Evolutionary conservation across 1,284 basidiomycete genomes (phyloP), one percentile per base, ranked within the genome.

Genomic region (Ceratobasidium sp.): DNA sequence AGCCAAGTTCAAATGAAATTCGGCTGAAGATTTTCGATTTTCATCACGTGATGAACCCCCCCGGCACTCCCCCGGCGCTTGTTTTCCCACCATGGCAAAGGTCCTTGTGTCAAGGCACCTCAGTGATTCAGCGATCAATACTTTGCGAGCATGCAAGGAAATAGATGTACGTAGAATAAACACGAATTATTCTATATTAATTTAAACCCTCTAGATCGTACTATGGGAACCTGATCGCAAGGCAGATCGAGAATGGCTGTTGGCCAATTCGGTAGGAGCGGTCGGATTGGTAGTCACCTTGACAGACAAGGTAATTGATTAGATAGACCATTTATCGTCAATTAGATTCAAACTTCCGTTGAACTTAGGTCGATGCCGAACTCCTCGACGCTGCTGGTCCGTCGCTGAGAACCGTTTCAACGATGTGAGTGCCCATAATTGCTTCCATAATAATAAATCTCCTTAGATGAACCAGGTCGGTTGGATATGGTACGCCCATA

Each of bases 381-480:
- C 77, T 94, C 1, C 72, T 95, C 56, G 84, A 88, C 62, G 82
- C 82, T 73, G 91, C 90, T 70, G 90, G 91, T 2, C 80, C 88
- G 0, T 82, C 77, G 56, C 81, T 98, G 13, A 85, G 85, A 66
- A 87, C 90, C 16, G 83, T 98, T 5, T 94, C 93, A 0, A 98
- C 95, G 0, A 91, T 96, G 85, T 80, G 77, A 21, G 79, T 78
- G 11, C 23, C 0, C 76, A 77, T 5, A 75, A 72, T 11, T 39
- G 30, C 53, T 42, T 3, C 27, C 0, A 11, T 14, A 30, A 33
- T 42, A 14, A 13, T 64, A 16, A 4, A 29, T 39, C 8, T 23
- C 4, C 27, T 5, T 42, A 33, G 14, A 39, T 11, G 29, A 16
- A 57, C 2, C 29, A 70, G 69, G 69, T 91, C 89, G 16, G 92